Evolutionary conservation across 352 stramenopile genomes (phyloP).

Genomic region (Globisporangium recalcitrans): DNA sequence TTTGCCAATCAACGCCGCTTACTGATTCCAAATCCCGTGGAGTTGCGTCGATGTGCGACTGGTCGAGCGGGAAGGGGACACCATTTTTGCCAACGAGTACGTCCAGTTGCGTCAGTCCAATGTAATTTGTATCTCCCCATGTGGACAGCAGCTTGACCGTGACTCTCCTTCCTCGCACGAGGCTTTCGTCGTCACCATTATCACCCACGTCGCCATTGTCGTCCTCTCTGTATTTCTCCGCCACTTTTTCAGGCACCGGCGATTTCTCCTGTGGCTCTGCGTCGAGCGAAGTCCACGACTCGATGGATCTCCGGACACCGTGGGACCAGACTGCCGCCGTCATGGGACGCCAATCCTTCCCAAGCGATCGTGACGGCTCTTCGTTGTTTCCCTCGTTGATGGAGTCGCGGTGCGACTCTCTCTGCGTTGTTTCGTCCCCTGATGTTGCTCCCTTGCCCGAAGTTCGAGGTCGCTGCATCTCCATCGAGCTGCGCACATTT

Average conservation of each 20-base stretch:
- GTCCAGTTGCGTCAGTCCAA: constrained; percentile 77
- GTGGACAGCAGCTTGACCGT: constrained; percentile 53
- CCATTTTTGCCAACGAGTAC: constrained; percentile 50
- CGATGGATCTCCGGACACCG: constrained; percentile 32
- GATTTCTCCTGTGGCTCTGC: constrained; percentile 50
- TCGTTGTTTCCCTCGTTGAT: constrained; percentile 14
- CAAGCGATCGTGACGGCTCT: not conserved
- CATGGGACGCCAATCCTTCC: constrained; percentile 30
- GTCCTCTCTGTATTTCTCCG: constrained; percentile 14
- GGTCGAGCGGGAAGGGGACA: constrained; percentile 33
- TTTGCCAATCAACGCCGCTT: no score
- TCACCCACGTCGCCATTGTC: constrained; percentile 15
- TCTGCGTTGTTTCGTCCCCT: not conserved
- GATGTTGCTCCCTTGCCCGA: constrained; percentile 28
- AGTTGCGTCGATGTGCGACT: constrained; percentile 45
- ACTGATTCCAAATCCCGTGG: constrained; percentile 72
- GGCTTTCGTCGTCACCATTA: constrained; percentile 15
- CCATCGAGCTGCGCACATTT: constrained; percentile 37
- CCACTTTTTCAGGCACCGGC: constrained; percentile 32
- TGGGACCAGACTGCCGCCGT: constrained; percentile 32
- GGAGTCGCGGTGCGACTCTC: constrained; percentile 13
- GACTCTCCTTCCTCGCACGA: constrained; percentile 37
- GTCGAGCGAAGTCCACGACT: constrained; percentile 28
- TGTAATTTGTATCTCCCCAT: constrained; percentile 81
- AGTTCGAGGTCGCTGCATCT: constrained; percentile 43